A percentile compares a stretch with the other conserved stretches of the same genome.
Evolutionary conservation across 164 flowering plant genomes (phyloP).

Genomic region (Piper longum): DNA sequence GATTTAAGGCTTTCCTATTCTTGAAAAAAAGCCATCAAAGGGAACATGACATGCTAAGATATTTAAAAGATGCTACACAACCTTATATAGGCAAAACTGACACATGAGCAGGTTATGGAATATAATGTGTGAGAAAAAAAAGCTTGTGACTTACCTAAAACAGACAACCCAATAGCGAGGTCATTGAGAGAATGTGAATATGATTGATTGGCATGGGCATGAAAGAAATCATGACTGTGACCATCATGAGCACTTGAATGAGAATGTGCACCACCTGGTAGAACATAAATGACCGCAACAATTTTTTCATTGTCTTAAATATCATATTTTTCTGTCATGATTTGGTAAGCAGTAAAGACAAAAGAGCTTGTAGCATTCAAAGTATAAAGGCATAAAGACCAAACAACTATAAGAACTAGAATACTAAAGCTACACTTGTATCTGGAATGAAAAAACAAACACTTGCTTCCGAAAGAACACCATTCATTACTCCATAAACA

Average conservation of each 20-base stretch:
- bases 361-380: too few species aligned
- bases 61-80: neutral
- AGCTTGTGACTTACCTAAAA: slow-evolving; percentile 45
- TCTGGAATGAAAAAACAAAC: too few species aligned
- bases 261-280: slow-evolving; percentile 71
- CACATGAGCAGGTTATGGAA: neutral
- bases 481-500: too few species aligned
- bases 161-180: slow-evolving; percentile 77
- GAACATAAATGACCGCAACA: neutral
- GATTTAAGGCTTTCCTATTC: neutral
- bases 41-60: neutral
- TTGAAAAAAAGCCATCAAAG: too few species aligned
- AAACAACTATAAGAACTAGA: too few species aligned
- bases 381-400: too few species aligned
- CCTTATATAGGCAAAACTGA: neutral
- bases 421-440: too few species aligned
- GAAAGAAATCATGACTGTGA: slow-evolving; percentile 30
- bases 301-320: too few species aligned
- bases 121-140: neutral
- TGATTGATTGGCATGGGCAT: slow-evolving; percentile 22
- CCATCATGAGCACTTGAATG: slow-evolving; percentile 43
- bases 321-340: neutral
- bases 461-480: too few species aligned
- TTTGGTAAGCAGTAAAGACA: neutral
- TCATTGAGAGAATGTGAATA: slow-evolving; percentile 79